Conservation (phyloP, 306 rosid species). For the Medicago ruthenica region DNA sequence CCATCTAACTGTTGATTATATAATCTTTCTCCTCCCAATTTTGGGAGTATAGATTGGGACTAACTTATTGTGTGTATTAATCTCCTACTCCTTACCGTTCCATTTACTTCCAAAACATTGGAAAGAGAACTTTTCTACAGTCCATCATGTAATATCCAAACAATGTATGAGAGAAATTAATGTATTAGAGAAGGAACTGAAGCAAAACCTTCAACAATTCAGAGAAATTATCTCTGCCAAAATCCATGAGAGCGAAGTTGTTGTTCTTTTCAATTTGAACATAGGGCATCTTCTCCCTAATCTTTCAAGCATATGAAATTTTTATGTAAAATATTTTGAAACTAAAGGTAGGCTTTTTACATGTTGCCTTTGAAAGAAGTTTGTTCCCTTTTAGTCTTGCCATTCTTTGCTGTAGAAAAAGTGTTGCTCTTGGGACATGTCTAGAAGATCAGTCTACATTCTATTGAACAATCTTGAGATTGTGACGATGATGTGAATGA, state of each 20-base stretch:
- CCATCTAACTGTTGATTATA: not conserved
- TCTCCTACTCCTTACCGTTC: not conserved
- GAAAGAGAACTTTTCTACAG: not conserved
- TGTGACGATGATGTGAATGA: not conserved
- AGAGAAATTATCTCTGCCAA: not conserved
- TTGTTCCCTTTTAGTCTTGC: not conserved
- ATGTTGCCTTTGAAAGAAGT: not conserved
- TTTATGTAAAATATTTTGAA: not conserved
- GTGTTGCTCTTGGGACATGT: not conserved
- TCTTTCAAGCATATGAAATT: not conserved
- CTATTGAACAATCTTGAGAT: not conserved
- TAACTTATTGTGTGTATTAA: not conserved
- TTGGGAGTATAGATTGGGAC: not conserved
- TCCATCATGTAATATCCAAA: slow-evolving; percentile 20
- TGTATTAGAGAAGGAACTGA: slow-evolving; percentile 45
- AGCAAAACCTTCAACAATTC: not conserved
- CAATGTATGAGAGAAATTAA: slow-evolving; percentile 19
- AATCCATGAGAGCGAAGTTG: too few relatives aligned
- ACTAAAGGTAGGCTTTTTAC: not conserved
- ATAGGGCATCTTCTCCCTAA: not conserved
- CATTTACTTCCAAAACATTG: not conserved
- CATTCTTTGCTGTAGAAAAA: not conserved
- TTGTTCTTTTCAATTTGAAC: too few relatives aligned
- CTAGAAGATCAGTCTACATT: not conserved
- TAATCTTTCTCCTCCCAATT: not conserved